These are phyloP conservation scores for Ogataea corticis DNA, from an alignment of 805 yeast species.

Conservation along the genomic window DNA sequence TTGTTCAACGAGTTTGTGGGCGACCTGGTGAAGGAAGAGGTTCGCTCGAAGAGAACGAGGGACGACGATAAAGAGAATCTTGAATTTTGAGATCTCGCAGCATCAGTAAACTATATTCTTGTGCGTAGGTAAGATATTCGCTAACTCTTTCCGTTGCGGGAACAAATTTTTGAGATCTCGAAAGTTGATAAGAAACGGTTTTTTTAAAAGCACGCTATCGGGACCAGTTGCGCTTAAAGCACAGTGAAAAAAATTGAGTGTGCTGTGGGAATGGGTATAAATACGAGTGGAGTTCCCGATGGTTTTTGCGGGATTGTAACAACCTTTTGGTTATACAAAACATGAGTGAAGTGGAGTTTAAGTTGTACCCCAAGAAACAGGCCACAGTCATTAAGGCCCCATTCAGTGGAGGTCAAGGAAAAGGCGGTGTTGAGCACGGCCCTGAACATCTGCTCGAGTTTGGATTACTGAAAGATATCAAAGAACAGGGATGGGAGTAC, in stretches of 20 bases:
- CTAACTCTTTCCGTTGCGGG: slow-evolving; percentile 11
- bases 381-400: slow-evolving; percentile 85
- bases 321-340: background rate
- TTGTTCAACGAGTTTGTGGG: slow-evolving; percentile 64
- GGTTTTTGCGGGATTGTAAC: too few species aligned
- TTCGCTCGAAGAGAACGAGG: slow-evolving; percentile 37
- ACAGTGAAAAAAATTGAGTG: background rate
- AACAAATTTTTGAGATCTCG: background rate
- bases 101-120: too few species aligned
- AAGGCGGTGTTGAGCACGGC: slow-evolving; percentile 90
- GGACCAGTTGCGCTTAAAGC: slow-evolving; percentile 3
- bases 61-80: slow-evolving; percentile 28
- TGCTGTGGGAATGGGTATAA: background rate
- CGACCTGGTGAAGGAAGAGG: slow-evolving; percentile 56
- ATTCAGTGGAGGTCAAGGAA: slow-evolving; percentile 94
- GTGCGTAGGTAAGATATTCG: slow-evolving; percentile 6
- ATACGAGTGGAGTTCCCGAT: background rate
- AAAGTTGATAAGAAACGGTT: background rate
- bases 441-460: slow-evolving; percentile 77
- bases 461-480: slow-evolving; percentile 66
- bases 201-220: background rate
- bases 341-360: slow-evolving; percentile 40
- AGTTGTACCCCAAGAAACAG: slow-evolving; percentile 53
- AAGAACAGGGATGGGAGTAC: slow-evolving; percentile 72
- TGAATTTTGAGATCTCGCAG: slow-evolving; percentile 17